Evolutionary conservation across 148 eudicot species (phyloP).

Genomic region (Beta vulgaris): DNA sequence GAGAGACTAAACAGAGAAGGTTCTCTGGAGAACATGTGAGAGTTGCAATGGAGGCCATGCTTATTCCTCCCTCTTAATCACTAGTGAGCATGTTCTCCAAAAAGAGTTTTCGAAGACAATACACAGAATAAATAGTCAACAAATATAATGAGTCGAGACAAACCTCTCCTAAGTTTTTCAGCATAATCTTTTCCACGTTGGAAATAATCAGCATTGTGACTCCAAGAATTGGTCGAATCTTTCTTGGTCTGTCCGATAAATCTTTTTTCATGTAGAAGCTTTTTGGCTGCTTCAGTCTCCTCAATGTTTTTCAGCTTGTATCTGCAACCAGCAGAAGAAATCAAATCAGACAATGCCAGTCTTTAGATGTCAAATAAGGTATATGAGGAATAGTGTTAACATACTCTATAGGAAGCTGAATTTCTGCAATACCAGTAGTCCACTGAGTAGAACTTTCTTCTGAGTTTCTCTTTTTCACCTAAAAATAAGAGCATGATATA

Average conservation of each 20-base stretch:
- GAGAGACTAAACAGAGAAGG: too few relatives aligned
- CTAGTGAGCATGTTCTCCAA: too few relatives aligned
- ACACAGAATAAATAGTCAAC: background rate
- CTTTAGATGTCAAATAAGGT: background rate
- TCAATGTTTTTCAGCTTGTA: conserved; percentile 88
- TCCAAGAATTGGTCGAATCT: conserved; percentile 68
- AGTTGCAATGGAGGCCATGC: too few relatives aligned
- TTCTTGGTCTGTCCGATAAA: conserved; percentile 59
- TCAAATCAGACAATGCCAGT: background rate
- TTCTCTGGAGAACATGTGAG: too few relatives aligned
- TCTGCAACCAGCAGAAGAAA: conserved; percentile 35
- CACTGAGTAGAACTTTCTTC: conserved; percentile 98
- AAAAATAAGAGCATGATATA: conserved; percentile 2
- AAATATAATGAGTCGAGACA: conserved; percentile 8
- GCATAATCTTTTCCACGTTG: conserved; percentile 94
- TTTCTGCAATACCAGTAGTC: conserved; percentile 98
- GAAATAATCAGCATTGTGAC: conserved; percentile 83
- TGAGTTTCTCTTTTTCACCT: conserved; percentile 87
- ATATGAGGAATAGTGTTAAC: conserved; percentile 17
- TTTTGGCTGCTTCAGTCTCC: conserved; percentile 98
- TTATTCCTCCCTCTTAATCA: too few relatives aligned
- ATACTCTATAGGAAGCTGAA: conserved; percentile 97
- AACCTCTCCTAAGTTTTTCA: conserved; percentile 91
- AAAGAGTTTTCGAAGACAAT: too few relatives aligned
- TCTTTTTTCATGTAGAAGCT: conserved; percentile 91